A percentile compares a stretch with the other conserved stretches of the same genome.
phyloP scores from a whole-genome alignment of 2,329 filamentous ascomycete species.

The Thermoascus crustaceus region DNA sequence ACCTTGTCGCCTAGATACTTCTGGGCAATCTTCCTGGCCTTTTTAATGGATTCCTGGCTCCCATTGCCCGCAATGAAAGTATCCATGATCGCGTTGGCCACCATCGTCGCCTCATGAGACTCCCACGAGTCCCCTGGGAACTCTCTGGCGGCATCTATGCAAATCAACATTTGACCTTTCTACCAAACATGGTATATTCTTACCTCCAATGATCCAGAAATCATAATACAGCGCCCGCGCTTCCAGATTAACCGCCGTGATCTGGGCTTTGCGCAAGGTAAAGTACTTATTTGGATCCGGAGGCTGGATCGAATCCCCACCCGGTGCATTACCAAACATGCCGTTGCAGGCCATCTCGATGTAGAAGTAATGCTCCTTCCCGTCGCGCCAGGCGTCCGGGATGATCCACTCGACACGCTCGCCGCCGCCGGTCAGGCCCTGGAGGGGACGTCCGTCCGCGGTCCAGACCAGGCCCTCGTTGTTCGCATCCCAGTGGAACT shows the following conservation, averaged over 20 bases:
- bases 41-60: constrained; percentile 63
- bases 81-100: constrained; percentile 84
- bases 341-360: constrained; percentile 98
- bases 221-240: constrained; percentile 80
- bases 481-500: constrained; percentile 92
- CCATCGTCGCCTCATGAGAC: constrained; percentile 73
- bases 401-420: constrained; percentile 90
- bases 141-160: constrained; percentile 72
- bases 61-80: constrained; percentile 72
- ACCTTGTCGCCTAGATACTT: constrained; percentile 74
- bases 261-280: constrained; percentile 66
- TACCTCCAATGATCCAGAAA: constrained; percentile 78
- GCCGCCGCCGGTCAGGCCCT: constrained; percentile 82
- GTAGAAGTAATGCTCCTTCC: constrained; percentile 81
- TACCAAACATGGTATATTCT: background rate
- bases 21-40: constrained; percentile 73
- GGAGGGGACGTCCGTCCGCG: constrained; percentile 77
- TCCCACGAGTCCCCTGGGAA: constrained; percentile 85
- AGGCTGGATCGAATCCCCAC: constrained; percentile 79
- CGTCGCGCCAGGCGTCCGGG: constrained; percentile 71
- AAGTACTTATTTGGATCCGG: constrained; percentile 80
- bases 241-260: constrained; percentile 79
- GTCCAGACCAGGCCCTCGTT: constrained; percentile 95
- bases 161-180: constrained; percentile 4
- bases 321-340: constrained; percentile 91